Evolutionary conservation across 306 rosid species (phyloP).

Genomic region (Sicyos baderoa): DNA sequence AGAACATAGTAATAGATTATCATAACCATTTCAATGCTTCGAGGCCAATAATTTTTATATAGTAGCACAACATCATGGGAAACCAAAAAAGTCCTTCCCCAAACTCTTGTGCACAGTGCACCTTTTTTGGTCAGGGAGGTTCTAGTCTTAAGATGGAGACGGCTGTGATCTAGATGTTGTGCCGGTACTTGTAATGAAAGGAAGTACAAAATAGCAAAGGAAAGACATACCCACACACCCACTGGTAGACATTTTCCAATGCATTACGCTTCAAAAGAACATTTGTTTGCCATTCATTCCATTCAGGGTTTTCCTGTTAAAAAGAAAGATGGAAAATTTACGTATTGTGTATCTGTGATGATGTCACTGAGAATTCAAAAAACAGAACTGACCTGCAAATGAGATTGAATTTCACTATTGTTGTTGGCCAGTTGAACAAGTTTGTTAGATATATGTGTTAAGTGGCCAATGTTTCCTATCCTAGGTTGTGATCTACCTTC

Average conservation of each 20-base stretch:
- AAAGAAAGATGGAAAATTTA: constrained; percentile 11
- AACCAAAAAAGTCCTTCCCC: not conserved
- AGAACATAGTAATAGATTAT: not conserved
- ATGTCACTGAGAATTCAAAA: not conserved
- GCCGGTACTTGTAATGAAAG: not conserved
- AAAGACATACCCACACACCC: constrained; percentile 94
- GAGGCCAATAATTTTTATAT: not conserved
- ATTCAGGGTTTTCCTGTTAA: constrained; percentile 64
- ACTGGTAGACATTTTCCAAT: constrained; percentile 78
- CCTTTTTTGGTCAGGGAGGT: not conserved
- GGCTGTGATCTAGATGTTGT: not conserved
- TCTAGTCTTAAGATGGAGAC: not conserved
- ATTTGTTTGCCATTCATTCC: constrained; percentile 71
- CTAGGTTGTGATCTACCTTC: constrained; percentile 67
- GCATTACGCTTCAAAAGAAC: constrained; percentile 61
- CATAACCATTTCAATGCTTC: not conserved
- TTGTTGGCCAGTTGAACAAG: constrained; percentile 64
- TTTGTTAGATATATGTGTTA: constrained; percentile 88
- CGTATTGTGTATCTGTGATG: not conserved
- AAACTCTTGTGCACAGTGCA: not conserved
- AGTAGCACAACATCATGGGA: not conserved
- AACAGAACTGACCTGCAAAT: constrained; percentile 51
- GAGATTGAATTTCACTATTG: constrained; percentile 53
- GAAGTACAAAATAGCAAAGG: constrained; percentile 11
- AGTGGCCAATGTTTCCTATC: constrained; percentile 86